phyloP scores from a whole-genome alignment of 225 moss, liverwort and hornwort species.

The Bryum argenteum region DNA sequence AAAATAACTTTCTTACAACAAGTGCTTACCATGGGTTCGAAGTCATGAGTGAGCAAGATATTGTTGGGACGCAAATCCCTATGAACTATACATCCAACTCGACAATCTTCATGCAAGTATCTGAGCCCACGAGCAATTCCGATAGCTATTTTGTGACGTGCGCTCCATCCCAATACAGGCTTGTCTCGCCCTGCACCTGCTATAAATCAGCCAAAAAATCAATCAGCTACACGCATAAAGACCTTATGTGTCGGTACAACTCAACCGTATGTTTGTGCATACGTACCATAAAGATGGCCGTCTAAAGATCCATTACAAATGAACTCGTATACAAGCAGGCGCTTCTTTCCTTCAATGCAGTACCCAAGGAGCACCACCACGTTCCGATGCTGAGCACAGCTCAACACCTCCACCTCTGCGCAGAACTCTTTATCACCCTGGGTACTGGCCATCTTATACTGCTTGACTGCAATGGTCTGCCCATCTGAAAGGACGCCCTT shows the following conservation, averaged over 20 bases:
- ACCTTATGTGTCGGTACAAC: neutral
- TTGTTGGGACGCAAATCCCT: slow-evolving; percentile 81
- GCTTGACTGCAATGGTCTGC: slow-evolving; percentile 72
- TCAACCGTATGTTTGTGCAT: neutral
- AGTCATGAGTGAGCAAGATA: slow-evolving; percentile 79
- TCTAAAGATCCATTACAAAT: slow-evolving; percentile 82
- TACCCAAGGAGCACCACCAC: slow-evolving; percentile 76
- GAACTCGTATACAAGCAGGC: slow-evolving; percentile 76
- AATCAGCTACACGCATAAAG: neutral
- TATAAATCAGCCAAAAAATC: slow-evolving; percentile 8
- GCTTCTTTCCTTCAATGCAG: slow-evolving; percentile 71
- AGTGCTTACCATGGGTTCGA: slow-evolving; percentile 58
- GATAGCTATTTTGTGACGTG: slow-evolving; percentile 74
- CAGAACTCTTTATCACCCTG: slow-evolving; percentile 82
- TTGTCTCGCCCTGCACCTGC: slow-evolving; percentile 37
- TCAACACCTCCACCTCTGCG: slow-evolving; percentile 77
- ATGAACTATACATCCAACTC: slow-evolving; percentile 82
- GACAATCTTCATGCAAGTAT: slow-evolving; percentile 83
- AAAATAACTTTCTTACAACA: neutral
- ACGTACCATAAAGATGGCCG: slow-evolving; percentile 67
- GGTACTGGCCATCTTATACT: slow-evolving; percentile 67
- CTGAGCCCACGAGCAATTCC: slow-evolving; percentile 75
- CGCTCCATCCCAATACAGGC: slow-evolving; percentile 58
- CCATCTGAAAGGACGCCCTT: slow-evolving; percentile 64
- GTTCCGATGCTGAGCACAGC: slow-evolving; percentile 79